A percentile compares a stretch with the other conserved stretches of the same genome.
Conservation (phyloP, 2,329 filamentous ascomycete species). For the Alternaria conjuncta region DNA sequence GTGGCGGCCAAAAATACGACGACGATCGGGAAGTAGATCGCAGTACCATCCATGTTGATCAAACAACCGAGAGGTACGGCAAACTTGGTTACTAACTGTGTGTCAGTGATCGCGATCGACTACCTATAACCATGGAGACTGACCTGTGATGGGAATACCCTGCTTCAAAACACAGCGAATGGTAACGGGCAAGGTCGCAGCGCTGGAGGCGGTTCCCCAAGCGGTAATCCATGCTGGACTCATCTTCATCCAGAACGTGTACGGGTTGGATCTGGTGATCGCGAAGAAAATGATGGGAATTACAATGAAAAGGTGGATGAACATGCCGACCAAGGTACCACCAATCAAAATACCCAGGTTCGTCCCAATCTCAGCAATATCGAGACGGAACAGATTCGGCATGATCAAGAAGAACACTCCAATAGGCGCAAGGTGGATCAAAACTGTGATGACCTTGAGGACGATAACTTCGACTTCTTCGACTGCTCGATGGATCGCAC, state of each 20-base stretch:
- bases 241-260: slow-evolving; percentile 56
- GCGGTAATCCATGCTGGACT: slow-evolving; percentile 62
- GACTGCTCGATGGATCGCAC: slow-evolving; percentile 52
- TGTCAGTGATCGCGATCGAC: background rate
- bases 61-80: slow-evolving; percentile 55
- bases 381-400: slow-evolving; percentile 58
- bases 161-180: slow-evolving; percentile 51
- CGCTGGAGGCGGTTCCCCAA: slow-evolving; percentile 62
- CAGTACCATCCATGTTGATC: slow-evolving; percentile 52
- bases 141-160: slow-evolving; percentile 50
- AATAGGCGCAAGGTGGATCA: slow-evolving; percentile 59
- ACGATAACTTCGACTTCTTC: slow-evolving; percentile 59
- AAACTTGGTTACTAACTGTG: slow-evolving; percentile 52
- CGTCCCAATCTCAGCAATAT: slow-evolving; percentile 56
- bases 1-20: slow-evolving; percentile 61
- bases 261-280: slow-evolving; percentile 55
- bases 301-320: slow-evolving; percentile 56
- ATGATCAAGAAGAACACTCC: slow-evolving; percentile 63
- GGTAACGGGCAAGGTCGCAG: slow-evolving; percentile 60
- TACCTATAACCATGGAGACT: background rate
- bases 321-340: slow-evolving; percentile 55
- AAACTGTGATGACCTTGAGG: slow-evolving; percentile 54
- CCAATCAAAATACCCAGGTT: slow-evolving; percentile 61
- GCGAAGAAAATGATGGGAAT: slow-evolving; percentile 49
- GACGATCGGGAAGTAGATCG: slow-evolving; percentile 62